phyloP scores from a whole-genome alignment of 1,284 basidiomycete species.

The Cryptococcus wingfieldii region DNA sequence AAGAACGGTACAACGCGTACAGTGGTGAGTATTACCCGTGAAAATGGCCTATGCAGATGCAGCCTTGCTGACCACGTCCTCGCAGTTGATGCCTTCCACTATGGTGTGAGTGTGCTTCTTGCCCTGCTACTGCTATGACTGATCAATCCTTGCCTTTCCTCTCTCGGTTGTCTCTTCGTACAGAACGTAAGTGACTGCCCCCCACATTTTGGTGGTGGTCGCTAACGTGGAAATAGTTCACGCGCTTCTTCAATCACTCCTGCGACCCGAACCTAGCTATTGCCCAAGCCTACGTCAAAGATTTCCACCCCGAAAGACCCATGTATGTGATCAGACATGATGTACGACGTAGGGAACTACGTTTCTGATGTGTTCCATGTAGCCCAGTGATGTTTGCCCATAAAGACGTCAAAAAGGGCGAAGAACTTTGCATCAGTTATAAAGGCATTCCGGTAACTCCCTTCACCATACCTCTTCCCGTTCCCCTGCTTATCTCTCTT shows the following conservation, averaged over 20 bases:
- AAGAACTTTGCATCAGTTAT: conserved; percentile 82
- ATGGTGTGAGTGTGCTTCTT: conserved; percentile 60
- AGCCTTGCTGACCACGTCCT: conserved; percentile 7
- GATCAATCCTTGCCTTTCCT: neutral
- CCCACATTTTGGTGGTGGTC: conserved; percentile 4
- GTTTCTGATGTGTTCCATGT: neutral
- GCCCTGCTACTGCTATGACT: neutral
- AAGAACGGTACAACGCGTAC: conserved; percentile 33
- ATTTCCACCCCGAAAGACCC: conserved; percentile 51
- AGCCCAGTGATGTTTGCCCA: conserved; percentile 65
- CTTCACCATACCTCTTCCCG: neutral
- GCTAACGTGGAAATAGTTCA: conserved; percentile 27
- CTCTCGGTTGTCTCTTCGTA: conserved; percentile 9
- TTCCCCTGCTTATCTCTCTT: neutral
- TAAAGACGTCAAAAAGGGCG: conserved; percentile 59
- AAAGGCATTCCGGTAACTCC: conserved; percentile 52
- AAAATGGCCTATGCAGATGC: neutral
- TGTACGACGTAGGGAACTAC: neutral
- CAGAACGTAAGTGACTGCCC: conserved; percentile 41
- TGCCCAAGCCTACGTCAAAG: conserved; percentile 65
- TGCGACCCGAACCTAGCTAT: conserved; percentile 79
- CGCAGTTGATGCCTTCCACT: conserved; percentile 76
- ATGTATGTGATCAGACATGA: conserved; percentile 51
- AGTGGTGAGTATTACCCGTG: conserved; percentile 28
- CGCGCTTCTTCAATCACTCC: conserved; percentile 63